phyloP scores from a whole-genome alignment of 2,329 filamentous ascomycete species.

The Amesomyces nigricolor region DNA sequence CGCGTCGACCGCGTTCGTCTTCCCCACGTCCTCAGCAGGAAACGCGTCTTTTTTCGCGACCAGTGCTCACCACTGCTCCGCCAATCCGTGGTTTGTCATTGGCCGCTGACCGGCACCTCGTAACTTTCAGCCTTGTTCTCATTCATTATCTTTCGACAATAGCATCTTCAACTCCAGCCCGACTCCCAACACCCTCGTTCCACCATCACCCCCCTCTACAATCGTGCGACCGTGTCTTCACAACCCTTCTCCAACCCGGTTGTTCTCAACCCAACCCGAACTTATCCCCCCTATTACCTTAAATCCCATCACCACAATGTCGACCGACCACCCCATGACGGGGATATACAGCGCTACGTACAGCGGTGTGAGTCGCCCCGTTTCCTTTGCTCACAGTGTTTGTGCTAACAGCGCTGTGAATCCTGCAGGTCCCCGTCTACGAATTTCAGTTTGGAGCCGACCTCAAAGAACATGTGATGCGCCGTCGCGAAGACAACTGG shows the following conservation, averaged over 20 bases:
- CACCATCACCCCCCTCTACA: background rate
- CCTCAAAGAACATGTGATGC: constrained; percentile 85
- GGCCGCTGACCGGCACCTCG: constrained; percentile 1
- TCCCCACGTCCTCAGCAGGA: constrained; percentile 14
- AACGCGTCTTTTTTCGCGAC: constrained; percentile 27
- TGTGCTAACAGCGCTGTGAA: constrained; percentile 12
- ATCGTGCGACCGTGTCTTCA: background rate
- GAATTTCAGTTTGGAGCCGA: constrained; percentile 83
- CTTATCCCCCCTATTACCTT: background rate
- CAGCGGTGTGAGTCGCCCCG: constrained; percentile 52
- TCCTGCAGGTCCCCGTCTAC: constrained; percentile 77
- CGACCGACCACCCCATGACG: constrained; percentile 38
- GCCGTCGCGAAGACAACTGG: constrained; percentile 87
- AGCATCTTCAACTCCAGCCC: background rate
- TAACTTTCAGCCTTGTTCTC: constrained; percentile 1
- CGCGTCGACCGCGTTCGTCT: constrained; percentile 24
- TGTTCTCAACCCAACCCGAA: background rate
- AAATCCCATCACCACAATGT: constrained; percentile 35
- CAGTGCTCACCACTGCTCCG: constrained; percentile 10
- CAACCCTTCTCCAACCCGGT: background rate
- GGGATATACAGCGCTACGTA: constrained; percentile 65
- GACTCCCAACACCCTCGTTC: background rate
- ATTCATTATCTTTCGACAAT: background rate
- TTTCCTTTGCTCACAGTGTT: background rate
- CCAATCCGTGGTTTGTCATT: constrained; percentile 9